Evolutionary conservation across 2,329 filamentous ascomycete species (phyloP).

Genomic region (Trichophyton rubrum): DNA sequence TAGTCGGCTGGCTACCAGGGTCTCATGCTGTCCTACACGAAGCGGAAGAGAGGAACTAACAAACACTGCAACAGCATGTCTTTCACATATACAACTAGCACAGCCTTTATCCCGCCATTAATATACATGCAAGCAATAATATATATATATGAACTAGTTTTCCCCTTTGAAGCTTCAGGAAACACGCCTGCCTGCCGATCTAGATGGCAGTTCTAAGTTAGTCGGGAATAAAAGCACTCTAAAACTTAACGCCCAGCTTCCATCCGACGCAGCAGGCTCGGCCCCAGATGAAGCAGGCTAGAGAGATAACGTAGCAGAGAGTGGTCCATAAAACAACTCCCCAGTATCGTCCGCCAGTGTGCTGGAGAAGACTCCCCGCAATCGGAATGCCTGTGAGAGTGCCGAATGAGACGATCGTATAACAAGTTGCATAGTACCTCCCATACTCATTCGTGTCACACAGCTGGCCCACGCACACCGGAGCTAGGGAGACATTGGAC

Average conservation of each 20-base stretch:
- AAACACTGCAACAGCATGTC: too few relatives aligned
- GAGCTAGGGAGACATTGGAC: constrained; percentile 20
- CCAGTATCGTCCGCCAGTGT: constrained; percentile 9
- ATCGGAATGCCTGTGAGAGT: constrained; percentile 18
- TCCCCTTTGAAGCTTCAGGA: neutral
- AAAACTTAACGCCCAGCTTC: constrained; percentile 3
- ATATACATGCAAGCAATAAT: neutral
- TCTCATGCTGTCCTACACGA: too few relatives aligned
- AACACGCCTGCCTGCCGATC: neutral
- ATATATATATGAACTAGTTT: too few relatives aligned
- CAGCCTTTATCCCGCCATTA: neutral
- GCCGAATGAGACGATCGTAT: constrained; percentile 17
- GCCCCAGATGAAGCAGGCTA: constrained; percentile 2
- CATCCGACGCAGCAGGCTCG: constrained; percentile 3
- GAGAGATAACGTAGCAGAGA: neutral
- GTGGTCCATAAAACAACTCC: constrained; percentile 5
- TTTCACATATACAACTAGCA: too few relatives aligned
- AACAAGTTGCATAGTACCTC: constrained; percentile 18
- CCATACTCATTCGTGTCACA: constrained; percentile 21
- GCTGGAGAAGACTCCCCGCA: constrained; percentile 17
- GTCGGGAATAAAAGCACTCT: neutral
- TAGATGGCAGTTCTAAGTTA: neutral
- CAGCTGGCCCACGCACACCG: constrained; percentile 23
- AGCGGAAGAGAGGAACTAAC: too few relatives aligned
- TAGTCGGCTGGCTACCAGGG: too few relatives aligned